These are phyloP conservation scores for Coprinopsis cinerea DNA, from an alignment of 768 basidiomycete genomes.

Conservation along the genomic window DNA sequence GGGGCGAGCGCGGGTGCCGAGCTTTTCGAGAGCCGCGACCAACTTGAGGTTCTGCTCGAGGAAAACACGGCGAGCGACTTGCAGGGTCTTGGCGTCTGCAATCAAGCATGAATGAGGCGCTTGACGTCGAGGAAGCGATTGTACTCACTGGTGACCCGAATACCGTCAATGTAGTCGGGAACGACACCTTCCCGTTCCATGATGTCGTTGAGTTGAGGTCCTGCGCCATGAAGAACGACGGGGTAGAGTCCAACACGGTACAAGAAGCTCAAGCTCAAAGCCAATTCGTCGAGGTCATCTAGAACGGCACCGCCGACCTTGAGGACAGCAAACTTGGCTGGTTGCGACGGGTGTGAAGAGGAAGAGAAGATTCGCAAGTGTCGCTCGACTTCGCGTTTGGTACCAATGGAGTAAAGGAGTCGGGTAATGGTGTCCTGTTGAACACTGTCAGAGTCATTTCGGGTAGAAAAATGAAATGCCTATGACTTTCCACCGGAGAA, in stretches of 20 bases:
- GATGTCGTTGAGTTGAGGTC: constrained; percentile 91
- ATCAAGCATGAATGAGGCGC: not conserved
- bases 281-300: constrained; percentile 87
- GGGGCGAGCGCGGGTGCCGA: constrained; percentile 94
- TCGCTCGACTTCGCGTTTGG: constrained; percentile 95
- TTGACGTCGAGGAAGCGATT: not conserved
- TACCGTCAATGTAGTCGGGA: constrained; percentile 96
- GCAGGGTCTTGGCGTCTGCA: constrained; percentile 87
- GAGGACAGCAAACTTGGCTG: constrained; percentile 95
- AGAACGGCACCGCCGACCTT: constrained; percentile 97
- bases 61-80: constrained; percentile 93
- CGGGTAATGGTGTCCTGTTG: constrained; percentile 99
- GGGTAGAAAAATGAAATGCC: too few species aligned
- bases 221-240: constrained; percentile 93
- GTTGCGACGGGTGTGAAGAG: constrained; percentile 82
- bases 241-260: constrained; percentile 98
- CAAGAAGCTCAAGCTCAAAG: constrained; percentile 91
- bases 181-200: constrained; percentile 90
- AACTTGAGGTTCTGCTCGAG: constrained; percentile 96
- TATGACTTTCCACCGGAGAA: too few species aligned
- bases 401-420: constrained; percentile 92
- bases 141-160: constrained; percentile 86
- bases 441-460: too few species aligned
- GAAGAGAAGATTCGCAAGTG: constrained; percentile 97
- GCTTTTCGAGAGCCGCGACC: constrained; percentile 85